Base-by-base conservation (phyloP, 2,329 filamentous ascomycete genomes). In the Fusarium liriodendri region DNA sequence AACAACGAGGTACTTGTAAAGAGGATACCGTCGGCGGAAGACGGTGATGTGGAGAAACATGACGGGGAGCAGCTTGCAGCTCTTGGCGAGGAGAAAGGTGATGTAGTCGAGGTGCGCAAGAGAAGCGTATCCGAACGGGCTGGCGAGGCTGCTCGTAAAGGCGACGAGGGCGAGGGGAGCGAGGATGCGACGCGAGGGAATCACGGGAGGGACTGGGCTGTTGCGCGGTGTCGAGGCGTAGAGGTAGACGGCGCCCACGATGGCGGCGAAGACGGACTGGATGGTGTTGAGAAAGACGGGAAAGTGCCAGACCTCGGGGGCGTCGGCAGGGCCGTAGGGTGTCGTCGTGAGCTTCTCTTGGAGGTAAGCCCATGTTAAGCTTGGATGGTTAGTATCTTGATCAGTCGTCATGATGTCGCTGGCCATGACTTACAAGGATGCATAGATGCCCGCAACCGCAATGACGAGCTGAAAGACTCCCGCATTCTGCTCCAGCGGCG, bases 271-370 rank as follows among this genome's bases (percentile, higher is more conserved):
- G 78, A 92, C 85, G 38, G 96, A 98, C 84, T 99, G 97, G 70
- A 98, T 91, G 7, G 97, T 98, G 85, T 98, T 98, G 78, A 99
- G 91, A 82, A 98, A 96, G 79, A 99, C 92, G 65, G 97, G 94
- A 83, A 95, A 98, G 75, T 93, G 95, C 89, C 98, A 99, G 77
- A 94, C 91, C 82, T 97, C 92, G 50, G 89, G 90, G 33, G 88
- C 84, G 63, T 87, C 83, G 6, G 86, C 81, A 25, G 92, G 85
- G 67, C 93, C 93, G 84, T 98, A 97, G 9, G 91, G 89, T 13
- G 95, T 98, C 16, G 97, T 99, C 32, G 97, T 98, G 79, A 99
- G 94, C 79, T 97, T 95, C 84, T 99, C 97, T 87, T 99, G 97
- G 70, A 99, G 93, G 75, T 97, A 92, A 27, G 94, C 97, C 97